Conservation (phyloP, 345 rosid species). For the Bretschneidera sinensis region DNA sequence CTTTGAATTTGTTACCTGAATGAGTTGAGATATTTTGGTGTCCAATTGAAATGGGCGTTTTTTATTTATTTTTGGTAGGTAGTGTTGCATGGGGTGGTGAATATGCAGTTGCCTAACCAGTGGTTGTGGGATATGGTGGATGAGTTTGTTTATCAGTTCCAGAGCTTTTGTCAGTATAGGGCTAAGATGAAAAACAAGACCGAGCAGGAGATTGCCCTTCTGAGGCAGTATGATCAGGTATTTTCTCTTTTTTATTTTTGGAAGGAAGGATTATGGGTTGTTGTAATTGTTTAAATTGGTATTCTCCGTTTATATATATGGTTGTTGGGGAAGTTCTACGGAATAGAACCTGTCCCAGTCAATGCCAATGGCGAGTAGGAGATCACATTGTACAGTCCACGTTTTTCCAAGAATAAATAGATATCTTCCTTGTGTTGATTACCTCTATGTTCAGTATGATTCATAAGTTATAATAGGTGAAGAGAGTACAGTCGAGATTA, state of each 20-base stretch:
- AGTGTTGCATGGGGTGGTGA: constrained; percentile 90
- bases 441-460: too few species aligned
- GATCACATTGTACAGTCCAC: neutral
- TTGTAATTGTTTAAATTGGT: too few species aligned
- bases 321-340: neutral
- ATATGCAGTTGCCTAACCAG: constrained; percentile 95
- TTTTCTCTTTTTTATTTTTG: neutral
- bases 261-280: neutral
- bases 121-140: constrained; percentile 99
- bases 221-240: constrained; percentile 78
- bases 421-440: too few species aligned
- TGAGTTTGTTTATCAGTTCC: constrained; percentile 98
- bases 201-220: constrained; percentile 79
- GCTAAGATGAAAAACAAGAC: constrained; percentile 95
- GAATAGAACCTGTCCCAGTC: neutral
- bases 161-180: constrained; percentile 91
- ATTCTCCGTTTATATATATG: too few species aligned
- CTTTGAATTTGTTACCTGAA: too few species aligned
- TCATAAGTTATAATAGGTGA: too few species aligned
- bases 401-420: too few species aligned
- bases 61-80: constrained; percentile 40
- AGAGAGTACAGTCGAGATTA: too few species aligned
- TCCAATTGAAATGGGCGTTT: neutral
- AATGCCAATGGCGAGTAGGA: neutral
- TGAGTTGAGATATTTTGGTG: neutral